A percentile compares a stretch with the other conserved stretches of the same genome.
Conservation (phyloP, 2,329 filamentous ascomycete genomes). For the Blastomyces percursus region DNA sequence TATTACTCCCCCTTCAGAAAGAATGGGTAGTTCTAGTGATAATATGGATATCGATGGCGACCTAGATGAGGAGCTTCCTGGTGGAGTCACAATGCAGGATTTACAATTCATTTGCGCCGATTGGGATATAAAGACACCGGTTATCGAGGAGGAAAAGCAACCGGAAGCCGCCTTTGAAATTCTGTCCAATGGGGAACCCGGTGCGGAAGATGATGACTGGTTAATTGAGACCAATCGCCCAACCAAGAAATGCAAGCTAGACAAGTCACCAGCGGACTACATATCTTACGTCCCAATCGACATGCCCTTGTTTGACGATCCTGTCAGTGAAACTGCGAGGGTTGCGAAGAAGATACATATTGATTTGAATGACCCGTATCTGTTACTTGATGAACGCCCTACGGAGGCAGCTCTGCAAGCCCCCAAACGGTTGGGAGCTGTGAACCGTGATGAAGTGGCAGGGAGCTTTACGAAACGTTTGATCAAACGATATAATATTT, state of each 20-base stretch:
- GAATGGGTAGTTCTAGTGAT: slow-evolving; percentile 40
- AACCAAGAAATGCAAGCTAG: slow-evolving; percentile 56
- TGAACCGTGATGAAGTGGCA: slow-evolving; percentile 49
- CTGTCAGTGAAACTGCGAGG: slow-evolving; percentile 59
- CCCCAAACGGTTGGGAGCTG: slow-evolving; percentile 26
- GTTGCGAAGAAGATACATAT: slow-evolving; percentile 69
- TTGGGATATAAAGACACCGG: slow-evolving; percentile 58
- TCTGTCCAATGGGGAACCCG: slow-evolving; percentile 30
- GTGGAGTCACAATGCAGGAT: slow-evolving; percentile 66
- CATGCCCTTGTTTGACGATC: slow-evolving; percentile 68
- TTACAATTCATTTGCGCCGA: slow-evolving; percentile 78
- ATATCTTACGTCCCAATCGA: slow-evolving; percentile 47
- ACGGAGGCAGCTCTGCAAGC: slow-evolving; percentile 51
- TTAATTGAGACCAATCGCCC: slow-evolving; percentile 40
- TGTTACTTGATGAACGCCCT: slow-evolving; percentile 70
- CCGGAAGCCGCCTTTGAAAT: slow-evolving; percentile 17
- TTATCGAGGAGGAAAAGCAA: slow-evolving; percentile 25
- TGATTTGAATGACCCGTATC: slow-evolving; percentile 76
- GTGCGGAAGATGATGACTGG: slow-evolving; percentile 49
- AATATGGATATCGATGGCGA: slow-evolving; percentile 42
- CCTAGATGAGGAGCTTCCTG: slow-evolving; percentile 48
- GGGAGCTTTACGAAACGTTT: slow-evolving; percentile 62
- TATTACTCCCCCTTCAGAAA: slow-evolving; percentile 35
- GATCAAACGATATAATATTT: slow-evolving; percentile 80
- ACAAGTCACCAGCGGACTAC: slow-evolving; percentile 35